Conservation (phyloP, 2,329 filamentous ascomycete genomes). For the Clarireedia paspali region DNA sequence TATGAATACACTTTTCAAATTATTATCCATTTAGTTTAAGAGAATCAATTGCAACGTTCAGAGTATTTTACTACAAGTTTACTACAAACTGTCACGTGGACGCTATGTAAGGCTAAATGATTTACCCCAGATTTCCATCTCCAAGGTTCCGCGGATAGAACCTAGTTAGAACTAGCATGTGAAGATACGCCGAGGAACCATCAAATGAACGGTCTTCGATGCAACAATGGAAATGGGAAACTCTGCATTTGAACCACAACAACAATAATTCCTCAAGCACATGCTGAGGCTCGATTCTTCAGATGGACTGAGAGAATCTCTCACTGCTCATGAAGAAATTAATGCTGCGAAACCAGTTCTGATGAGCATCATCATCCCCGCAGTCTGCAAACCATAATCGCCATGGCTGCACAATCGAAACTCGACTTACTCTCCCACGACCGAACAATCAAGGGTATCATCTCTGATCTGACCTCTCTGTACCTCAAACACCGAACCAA, state of each 20-base stretch:
- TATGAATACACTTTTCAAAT: no score
- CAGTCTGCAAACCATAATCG: not conserved
- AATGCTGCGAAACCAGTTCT: not conserved
- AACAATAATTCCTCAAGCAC: not conserved
- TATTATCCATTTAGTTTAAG: no score
- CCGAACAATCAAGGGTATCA: slow-evolving; percentile 55
- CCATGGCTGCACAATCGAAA: slow-evolving; percentile 72
- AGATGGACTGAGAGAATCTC: no score
- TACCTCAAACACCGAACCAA: slow-evolving; percentile 75
- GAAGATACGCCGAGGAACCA: slow-evolving; percentile 6
- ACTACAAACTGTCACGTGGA: not conserved
- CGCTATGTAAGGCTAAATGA: not conserved
- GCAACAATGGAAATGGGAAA: not conserved
- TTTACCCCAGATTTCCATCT: slow-evolving; percentile 3
- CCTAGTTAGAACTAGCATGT: not conserved
- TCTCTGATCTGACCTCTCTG: slow-evolving; percentile 59
- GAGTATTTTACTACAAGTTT: no score
- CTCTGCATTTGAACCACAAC: not conserved
- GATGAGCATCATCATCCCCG: not conserved
- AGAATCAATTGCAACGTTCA: no score
- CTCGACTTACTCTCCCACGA: slow-evolving; percentile 60
- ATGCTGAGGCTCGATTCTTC: no score
- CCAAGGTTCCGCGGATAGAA: not conserved
- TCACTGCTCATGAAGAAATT: not conserved
- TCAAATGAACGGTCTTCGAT: not conserved